Percentiles rank a stretch among this genome's conserved stretches.
Evolutionary conservation across 2,329 filamentous ascomycete species (phyloP).

Genomic region (Blumeria graminis): DNA sequence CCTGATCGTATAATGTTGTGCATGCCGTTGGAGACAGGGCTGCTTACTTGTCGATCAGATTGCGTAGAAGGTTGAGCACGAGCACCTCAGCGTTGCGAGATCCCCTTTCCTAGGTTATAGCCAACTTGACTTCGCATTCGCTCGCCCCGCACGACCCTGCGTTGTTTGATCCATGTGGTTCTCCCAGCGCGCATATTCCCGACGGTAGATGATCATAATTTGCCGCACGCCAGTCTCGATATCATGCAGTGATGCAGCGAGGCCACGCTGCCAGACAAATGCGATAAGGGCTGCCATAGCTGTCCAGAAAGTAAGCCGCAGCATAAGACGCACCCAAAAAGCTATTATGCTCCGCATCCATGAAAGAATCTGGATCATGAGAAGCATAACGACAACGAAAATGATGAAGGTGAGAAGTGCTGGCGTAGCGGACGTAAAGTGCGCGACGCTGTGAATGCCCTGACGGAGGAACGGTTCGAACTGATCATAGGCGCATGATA

Average conservation of each 20-base stretch:
- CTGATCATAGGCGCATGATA: not conserved
- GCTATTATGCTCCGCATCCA: slow-evolving; percentile 48
- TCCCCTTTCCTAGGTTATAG: not conserved
- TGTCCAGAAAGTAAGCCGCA: slow-evolving; percentile 41
- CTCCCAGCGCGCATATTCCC: slow-evolving; percentile 24
- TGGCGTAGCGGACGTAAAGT: slow-evolving; percentile 8
- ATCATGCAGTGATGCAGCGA: slow-evolving; percentile 40
- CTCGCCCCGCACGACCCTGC: not conserved
- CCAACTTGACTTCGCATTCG: not conserved
- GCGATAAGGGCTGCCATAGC: slow-evolving; percentile 27
- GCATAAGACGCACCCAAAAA: slow-evolving; percentile 48
- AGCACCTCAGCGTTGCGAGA: not conserved
- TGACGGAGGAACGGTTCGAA: slow-evolving; percentile 8
- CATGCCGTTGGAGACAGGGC: not conserved
- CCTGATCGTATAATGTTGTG: not conserved
- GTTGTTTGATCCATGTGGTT: not conserved
- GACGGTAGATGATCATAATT: slow-evolving; percentile 28
- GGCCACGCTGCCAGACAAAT: slow-evolving; percentile 38
- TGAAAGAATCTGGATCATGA: slow-evolving; percentile 38
- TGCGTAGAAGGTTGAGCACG: not conserved
- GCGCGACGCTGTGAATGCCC: slow-evolving; percentile 4
- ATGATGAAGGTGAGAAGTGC: slow-evolving; percentile 25
- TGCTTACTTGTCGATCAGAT: not conserved
- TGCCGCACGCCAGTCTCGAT: slow-evolving; percentile 23
- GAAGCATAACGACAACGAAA: slow-evolving; percentile 34